Evolutionary conservation across 2,329 filamentous ascomycete genomes (phyloP).

Genomic region (Anisogramma anomala): DNA sequence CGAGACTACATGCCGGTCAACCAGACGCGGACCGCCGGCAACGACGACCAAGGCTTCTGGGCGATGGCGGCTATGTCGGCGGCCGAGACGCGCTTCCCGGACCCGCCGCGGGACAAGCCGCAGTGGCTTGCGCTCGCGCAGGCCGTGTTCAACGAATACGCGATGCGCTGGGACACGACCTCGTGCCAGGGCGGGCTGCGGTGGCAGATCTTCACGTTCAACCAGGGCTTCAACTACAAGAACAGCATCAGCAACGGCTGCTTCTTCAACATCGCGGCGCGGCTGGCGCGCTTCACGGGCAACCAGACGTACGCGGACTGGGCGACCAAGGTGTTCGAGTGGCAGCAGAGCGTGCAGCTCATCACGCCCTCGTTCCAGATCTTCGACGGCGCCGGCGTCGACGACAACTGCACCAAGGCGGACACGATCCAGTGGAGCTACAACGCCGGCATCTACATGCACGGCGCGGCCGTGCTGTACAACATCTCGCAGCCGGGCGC

Average conservation of each 20-base stretch:
- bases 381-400: conserved; percentile 43
- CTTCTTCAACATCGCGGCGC: conserved; percentile 58
- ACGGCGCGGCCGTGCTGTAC: conserved; percentile 50
- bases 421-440: conserved; percentile 57
- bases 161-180: conserved; percentile 53
- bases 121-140: conserved; percentile 71
- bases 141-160: conserved; percentile 71
- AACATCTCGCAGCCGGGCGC: conserved; percentile 45
- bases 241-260: conserved; percentile 59
- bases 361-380: conserved; percentile 44
- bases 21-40: conserved; percentile 50
- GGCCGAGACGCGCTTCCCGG: conserved; percentile 63
- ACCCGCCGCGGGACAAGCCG: conserved; percentile 49
- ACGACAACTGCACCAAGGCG: conserved; percentile 36
- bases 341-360: conserved; percentile 44
- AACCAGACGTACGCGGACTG: conserved; percentile 69
- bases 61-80: conserved; percentile 71
- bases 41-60: conserved; percentile 78
- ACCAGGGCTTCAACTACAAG: conserved; percentile 59
- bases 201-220: conserved; percentile 78
- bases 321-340: conserved; percentile 61
- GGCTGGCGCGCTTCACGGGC: conserved; percentile 65
- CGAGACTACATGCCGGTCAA: conserved; percentile 56
- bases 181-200: conserved; percentile 64
- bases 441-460: conserved; percentile 55